Base-by-base conservation (phyloP, 2,329 filamentous ascomycete genomes). In the Lasiodiplodia gonubiensis region DNA sequence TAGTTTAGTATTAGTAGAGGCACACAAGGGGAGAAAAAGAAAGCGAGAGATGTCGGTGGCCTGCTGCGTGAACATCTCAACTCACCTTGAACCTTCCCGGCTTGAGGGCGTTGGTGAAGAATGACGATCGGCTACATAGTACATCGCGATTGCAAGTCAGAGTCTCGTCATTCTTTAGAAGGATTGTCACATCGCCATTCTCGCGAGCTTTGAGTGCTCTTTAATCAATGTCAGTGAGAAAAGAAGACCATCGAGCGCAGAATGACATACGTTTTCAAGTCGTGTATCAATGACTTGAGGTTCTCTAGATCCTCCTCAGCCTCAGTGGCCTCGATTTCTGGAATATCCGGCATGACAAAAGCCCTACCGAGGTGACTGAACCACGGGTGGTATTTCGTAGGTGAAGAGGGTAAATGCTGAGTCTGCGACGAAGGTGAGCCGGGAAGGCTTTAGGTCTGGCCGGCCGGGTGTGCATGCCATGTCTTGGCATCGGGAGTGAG, bases 41-140 rank as follows among this genome's bases (percentile, higher is more conserved):
- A 33, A 33, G 30, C 10, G 30, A 33, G 30, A 33, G 30, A 8
- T 8, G 30, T 12, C 2, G 23, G 14, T 12, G 23, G n/a, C 8
- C 1, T 52, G 30, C 3, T 33, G 30, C 10, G 30, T 33, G 30
- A 33, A 10, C 30, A 33, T 33, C 30, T 33, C 30, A 10, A 11
- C 8, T 12, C 39, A 30, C 60, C 60, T 64, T 64, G 60, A 64
- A 64, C 5, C 30, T 21, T 30, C 30, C 33, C 2, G 53, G 53
- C 53, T 64, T 52, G 46, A 52, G 21, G 8, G 60, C 60, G 30
- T 53, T 64, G 3, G 60, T 48, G 30, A 65, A 65, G 63, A 65
- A 65, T 2, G 16, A 2, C 10, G 21, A 42, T 3, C 25, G 33
- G 11, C 10, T 55, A 35, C 63, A 55, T 5, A 65, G 14, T 3